Percentiles rank a stretch among this genome's conserved stretches.
Conservation (phyloP, 176 grass and related monocot species). For the Otatea glauca region DNA sequence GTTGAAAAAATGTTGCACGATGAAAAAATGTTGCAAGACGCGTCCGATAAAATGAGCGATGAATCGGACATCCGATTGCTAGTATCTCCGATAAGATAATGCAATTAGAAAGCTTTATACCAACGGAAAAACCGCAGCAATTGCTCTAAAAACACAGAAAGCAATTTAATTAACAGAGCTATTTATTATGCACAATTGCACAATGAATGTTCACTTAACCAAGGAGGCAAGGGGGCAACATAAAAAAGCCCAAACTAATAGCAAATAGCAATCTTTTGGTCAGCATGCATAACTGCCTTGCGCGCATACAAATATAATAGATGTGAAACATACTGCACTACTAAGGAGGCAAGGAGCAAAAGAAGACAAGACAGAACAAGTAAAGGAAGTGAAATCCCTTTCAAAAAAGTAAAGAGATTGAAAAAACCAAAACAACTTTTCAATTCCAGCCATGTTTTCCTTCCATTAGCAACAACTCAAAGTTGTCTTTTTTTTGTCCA, state of each 20-base stretch:
- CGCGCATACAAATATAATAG: neutral
- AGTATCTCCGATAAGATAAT: conserved; percentile 10
- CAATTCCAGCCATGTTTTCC: conserved; percentile 27
- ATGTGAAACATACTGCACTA: neutral
- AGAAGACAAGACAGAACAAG: neutral
- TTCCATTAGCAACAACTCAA: conserved; percentile 12
- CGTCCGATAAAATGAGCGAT: no score
- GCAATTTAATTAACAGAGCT: neutral
- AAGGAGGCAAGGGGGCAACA: neutral
- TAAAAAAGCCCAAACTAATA: conserved; percentile 16
- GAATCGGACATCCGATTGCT: no score
- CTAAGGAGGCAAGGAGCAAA: neutral
- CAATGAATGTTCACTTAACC: neutral
- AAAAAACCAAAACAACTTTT: neutral
- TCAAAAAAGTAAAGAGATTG: conserved; percentile 21
- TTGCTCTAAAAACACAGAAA: conserved; percentile 3
- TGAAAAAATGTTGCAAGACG: no score
- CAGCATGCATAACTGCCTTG: neutral
- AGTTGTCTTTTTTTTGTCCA: neutral
- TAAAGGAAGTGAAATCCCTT: conserved; percentile 15
- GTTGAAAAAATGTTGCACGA: no score
- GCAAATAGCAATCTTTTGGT: conserved; percentile 17
- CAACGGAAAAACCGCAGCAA: neutral
- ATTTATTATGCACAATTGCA: neutral
- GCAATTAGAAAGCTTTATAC: conserved; percentile 22